Base-by-base conservation (phyloP, 106 monocot species). In the Agapanthus africanus region DNA sequence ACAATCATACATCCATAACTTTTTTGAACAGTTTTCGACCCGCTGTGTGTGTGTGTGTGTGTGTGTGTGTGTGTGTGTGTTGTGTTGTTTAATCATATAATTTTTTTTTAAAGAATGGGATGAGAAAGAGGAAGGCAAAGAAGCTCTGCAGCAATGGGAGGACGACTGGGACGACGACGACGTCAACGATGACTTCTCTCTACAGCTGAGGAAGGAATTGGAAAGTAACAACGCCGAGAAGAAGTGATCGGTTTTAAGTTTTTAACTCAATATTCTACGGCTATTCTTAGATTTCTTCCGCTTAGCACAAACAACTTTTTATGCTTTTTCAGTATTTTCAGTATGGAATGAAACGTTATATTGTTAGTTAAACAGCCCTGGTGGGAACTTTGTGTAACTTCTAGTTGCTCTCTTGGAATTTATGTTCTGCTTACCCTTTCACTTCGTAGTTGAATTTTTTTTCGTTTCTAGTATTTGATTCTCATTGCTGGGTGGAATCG, bases 101-200 rank as follows among this genome's bases (percentile, higher is more conserved):
- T n/a, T n/a, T n/a, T n/a, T n/a, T n/a, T n/a, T n/a, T n/a, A n/a
- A n/a, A 94, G 94, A 90, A 52, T 94, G 94, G 94, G 83, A 94
- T 81, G 90, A 91, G 73, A 83, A 91, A 70, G 90, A 90, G 70
- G 84, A 93, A 73, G 82, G 87, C 18, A 88, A 91, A 50, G 94
- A 90, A 62, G 74, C 76, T 6, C 3, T 85, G 68, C 85, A 94
- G 80, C 94, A 87, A 74, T 94, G 94, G 94, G 94, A 94, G 72
- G 90, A 94, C 77, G 94, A 94, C 77, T 94, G 94, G 94, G 94
- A 94, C 35, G 94, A 94, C 32, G 94, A 94, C 65, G 94, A 94
- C 72, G 84, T 94, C 34, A 87, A 81, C n/a, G 94, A 94, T 37
- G 90, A 90, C 47, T 90, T 94, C 80, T 90, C 90, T 32, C 80